Evolutionary conservation across 1,284 basidiomycete species (phyloP), one percentile per base, ranked within the genome.

Genomic region (Cystobasidium slooffiae): DNA sequence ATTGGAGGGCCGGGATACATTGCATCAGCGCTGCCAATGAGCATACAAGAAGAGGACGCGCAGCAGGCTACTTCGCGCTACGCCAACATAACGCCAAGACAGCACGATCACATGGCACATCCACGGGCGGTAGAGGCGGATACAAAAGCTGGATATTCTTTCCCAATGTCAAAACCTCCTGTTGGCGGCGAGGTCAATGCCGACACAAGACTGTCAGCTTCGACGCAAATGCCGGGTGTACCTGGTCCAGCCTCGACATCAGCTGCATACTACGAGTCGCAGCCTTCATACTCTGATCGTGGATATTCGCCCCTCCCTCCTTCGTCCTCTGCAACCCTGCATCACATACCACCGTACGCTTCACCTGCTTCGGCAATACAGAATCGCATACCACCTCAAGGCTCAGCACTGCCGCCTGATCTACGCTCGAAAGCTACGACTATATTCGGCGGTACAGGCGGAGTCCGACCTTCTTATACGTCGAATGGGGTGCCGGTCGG

Each of bases 341-440:
- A 39, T 20, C 56, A 39, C 24, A 9, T 62, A 9, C 59, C 59
- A 6, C 39, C 59, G 20, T 43, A 43, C 39, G 59, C 22, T n/a
- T 16, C 59, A 31, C 31, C 31, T 31, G 31, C 2, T 56, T 22
- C 20, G 9, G 7, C 56, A 18, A n/a, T 59, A 1, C 56, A 43
- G 39, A 43, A 31, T 10, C 56, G 56, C 16, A 9, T 63, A 6
- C 43, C 61, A 12, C 43, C 61, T 8, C 61, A 18, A 16, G 61
- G 43, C 20, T 9, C 44, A 7, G 20, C 14, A 20, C 16, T 62
- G 20, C 44, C 61, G 7, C 14, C 12, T 14, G 61, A 63, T 16
- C 22, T 63, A 6, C 39, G 61, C 9, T 47, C 43, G 9, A 47
- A 51, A 63, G 61, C 61, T 7, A 63, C 37, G 18, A 49, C 47